Evolutionary conservation across 2,329 filamentous ascomycete species (phyloP).

Genomic region (Colletotrichum liaoningense): DNA sequence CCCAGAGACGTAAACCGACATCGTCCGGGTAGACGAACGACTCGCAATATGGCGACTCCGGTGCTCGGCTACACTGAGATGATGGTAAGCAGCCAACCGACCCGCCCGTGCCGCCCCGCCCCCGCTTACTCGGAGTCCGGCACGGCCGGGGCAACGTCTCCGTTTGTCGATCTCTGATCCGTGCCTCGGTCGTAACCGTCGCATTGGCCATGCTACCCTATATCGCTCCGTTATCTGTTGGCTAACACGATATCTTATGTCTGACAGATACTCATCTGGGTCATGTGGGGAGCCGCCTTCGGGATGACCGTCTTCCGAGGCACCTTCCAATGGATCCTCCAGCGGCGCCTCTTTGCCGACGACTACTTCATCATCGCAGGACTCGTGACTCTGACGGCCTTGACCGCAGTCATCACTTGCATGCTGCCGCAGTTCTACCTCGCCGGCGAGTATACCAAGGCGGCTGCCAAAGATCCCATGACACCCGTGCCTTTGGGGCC

Average conservation of each 20-base stretch:
- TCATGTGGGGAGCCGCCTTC: slow-evolving; percentile 13
- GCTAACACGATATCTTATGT: not conserved
- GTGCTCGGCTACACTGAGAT: slow-evolving; percentile 19
- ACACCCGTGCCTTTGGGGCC: not conserved
- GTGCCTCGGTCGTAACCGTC: not conserved
- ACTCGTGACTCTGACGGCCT: slow-evolving; percentile 13
- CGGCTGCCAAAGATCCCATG: slow-evolving; percentile 1
- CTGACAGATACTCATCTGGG: slow-evolving; percentile 18
- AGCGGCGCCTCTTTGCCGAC: slow-evolving; percentile 15
- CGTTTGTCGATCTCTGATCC: not conserved
- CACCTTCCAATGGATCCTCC: slow-evolving; percentile 26
- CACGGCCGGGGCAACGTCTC: not conserved
- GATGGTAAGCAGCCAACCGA: slow-evolving; percentile 9
- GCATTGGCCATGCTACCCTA: not conserved
- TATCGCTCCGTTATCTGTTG: not conserved
- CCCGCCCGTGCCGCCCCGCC: not conserved
- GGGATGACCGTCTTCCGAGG: slow-evolving; percentile 18
- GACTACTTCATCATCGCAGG: slow-evolving; percentile 23
- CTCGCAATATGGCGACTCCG: not conserved
- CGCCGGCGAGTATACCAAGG: slow-evolving; percentile 25
- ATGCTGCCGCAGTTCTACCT: slow-evolving; percentile 26
- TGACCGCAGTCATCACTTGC: slow-evolving; percentile 11
- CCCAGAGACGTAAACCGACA: not conserved
- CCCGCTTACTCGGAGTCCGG: not conserved
- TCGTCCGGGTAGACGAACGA: not conserved